phyloP scores from a whole-genome alignment of 202 grass and related monocot genomes.

The Zizania palustris region DNA sequence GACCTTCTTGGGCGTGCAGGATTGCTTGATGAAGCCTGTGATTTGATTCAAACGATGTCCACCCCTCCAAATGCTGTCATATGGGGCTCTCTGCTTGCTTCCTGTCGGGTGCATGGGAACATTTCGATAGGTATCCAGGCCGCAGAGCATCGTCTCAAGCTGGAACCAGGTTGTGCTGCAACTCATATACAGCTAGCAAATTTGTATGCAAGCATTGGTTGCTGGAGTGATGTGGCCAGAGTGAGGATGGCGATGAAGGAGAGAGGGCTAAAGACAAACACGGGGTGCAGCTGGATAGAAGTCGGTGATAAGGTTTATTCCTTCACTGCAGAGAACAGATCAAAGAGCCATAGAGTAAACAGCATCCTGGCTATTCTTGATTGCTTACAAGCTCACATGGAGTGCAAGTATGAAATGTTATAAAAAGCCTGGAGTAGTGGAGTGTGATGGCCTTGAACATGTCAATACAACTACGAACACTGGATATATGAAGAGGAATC shows the following conservation, averaged over 20 bases:
- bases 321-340: conserved; percentile 63
- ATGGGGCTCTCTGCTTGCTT: conserved; percentile 66
- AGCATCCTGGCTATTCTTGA: conserved; percentile 49
- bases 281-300: conserved; percentile 71
- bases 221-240: conserved; percentile 59
- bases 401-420: conserved; percentile 26
- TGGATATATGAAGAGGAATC: neutral
- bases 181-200: conserved; percentile 69
- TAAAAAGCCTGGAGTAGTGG: conserved; percentile 13
- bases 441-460: neutral
- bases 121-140: conserved; percentile 57
- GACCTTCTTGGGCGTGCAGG: conserved; percentile 71
- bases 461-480: neutral
- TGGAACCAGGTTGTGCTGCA: conserved; percentile 61
- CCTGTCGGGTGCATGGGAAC: conserved; percentile 55
- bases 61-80: conserved; percentile 59
- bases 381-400: conserved; percentile 63
- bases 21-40: conserved; percentile 56
- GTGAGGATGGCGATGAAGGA: conserved; percentile 68
- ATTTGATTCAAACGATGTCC: conserved; percentile 62
- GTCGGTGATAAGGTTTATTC: conserved; percentile 56
- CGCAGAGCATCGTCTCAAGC: conserved; percentile 53
- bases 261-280: conserved; percentile 57
- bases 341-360: conserved; percentile 47
- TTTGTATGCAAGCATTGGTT: conserved; percentile 58